Evolutionary conservation across 495 filamentous ascomycete species (phyloP).

Genomic region (Aspergillus conjunctus): DNA sequence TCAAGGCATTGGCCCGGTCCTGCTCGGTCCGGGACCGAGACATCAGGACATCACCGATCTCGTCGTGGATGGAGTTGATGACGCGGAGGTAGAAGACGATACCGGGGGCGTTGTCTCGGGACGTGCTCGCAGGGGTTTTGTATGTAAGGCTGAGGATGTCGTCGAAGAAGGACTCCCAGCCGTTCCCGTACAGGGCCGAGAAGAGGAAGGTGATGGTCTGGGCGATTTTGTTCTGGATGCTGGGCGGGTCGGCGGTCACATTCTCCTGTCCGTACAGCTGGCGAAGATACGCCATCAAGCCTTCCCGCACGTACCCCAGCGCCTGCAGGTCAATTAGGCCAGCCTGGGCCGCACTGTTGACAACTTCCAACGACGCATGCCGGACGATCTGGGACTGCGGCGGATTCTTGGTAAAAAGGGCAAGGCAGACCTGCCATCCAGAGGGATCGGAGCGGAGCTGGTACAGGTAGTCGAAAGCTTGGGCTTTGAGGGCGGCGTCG

Average conservation of each 20-base stretch:
- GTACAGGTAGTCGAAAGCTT: constrained; percentile 86
- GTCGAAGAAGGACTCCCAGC: constrained; percentile 86
- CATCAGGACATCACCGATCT: constrained; percentile 92
- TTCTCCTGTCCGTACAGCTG: constrained; percentile 66
- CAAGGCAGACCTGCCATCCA: constrained; percentile 83
- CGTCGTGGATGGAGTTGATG: constrained; percentile 87
- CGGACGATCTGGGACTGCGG: constrained; percentile 80
- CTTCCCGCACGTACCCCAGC: constrained; percentile 70
- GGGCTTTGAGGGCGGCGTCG: constrained; percentile 71
- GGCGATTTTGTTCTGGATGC: constrained; percentile 94
- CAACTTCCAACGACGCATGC: constrained; percentile 82
- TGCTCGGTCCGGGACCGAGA: constrained; percentile 71
- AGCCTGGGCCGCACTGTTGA: constrained; percentile 84
- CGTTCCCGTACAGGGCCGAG: constrained; percentile 74
- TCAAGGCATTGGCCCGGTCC: constrained; percentile 78
- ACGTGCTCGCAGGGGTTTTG: constrained; percentile 47
- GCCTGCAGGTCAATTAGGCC: constrained; percentile 68
- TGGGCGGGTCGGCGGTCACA: constrained; percentile 61
- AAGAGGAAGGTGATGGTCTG: constrained; percentile 95
- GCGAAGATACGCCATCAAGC: constrained; percentile 73
- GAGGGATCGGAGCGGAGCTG: constrained; percentile 75
- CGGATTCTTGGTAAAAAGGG: constrained; percentile 82
- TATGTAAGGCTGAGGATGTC: constrained; percentile 75
- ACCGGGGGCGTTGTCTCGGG: constrained; percentile 68
- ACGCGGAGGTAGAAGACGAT: constrained; percentile 88